Evolutionary conservation across 2,329 filamentous ascomycete species (phyloP).

Genomic region (Corniculantispora saksenae): DNA sequence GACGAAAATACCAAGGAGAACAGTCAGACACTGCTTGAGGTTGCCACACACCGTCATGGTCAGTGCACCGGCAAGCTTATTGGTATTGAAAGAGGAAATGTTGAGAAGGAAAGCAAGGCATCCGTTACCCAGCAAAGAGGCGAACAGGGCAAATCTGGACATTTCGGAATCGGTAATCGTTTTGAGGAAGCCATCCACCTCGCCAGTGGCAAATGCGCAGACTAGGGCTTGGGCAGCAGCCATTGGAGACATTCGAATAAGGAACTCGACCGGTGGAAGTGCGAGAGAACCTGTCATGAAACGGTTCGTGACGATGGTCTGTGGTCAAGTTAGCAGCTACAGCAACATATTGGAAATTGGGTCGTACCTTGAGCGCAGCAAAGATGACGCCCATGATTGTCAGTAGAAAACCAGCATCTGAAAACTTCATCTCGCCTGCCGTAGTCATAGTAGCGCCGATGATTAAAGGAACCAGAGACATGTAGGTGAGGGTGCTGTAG

Average conservation of each 20-base stretch:
- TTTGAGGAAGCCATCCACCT: conserved; percentile 45
- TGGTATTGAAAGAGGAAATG: conserved; percentile 58
- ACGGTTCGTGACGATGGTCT: conserved; percentile 64
- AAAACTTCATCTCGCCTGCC: conserved; percentile 64
- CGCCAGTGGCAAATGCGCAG: conserved; percentile 54
- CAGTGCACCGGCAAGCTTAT: conserved; percentile 57
- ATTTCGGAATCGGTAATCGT: conserved; percentile 38
- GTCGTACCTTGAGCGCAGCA: conserved; percentile 53
- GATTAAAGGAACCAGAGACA: conserved; percentile 62
- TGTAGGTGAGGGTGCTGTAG: conserved; percentile 58
- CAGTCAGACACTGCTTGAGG: conserved; percentile 59
- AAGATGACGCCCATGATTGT: conserved; percentile 56
- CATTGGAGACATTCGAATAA: conserved; percentile 64
- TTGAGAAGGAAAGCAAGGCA: conserved; percentile 57
- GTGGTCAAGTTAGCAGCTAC: conserved; percentile 23
- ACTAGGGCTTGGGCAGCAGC: conserved; percentile 56
- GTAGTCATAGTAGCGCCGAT: conserved; percentile 61
- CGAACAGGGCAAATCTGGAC: conserved; percentile 38
- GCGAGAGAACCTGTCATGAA: conserved; percentile 63
- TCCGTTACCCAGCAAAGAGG: conserved; percentile 52
- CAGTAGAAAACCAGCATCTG: conserved; percentile 56
- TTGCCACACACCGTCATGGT: conserved; percentile 63
- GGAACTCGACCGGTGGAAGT: conserved; percentile 59
- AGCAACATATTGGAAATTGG: not conserved
- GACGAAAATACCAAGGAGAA: conserved; percentile 53